Evolutionary conservation across 306 rosid genomes (phyloP), one percentile per base, ranked within the genome.

Genomic region (Leucaena leucocephala): DNA sequence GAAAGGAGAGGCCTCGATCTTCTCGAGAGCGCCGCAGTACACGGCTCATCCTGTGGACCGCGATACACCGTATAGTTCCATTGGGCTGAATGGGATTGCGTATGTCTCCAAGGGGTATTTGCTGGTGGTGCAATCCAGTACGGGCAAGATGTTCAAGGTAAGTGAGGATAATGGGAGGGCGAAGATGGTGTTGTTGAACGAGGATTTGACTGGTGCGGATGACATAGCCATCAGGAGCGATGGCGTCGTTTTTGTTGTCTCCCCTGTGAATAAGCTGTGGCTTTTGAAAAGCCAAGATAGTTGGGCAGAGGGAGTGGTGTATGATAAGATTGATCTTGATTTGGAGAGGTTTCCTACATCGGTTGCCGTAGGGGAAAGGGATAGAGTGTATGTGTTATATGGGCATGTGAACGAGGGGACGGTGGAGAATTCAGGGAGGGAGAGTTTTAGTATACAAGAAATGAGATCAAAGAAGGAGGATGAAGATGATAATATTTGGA

Each of bases 91-190:
- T 83, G 98, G 98, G 38, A 76, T 91, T 34, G 85, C 83, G 65
- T 95, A 95, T 87, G 87, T 87, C 44, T 88, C 79, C 82, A 92
- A 95, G 62, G 98, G 98, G 0, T 94, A 92, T 76, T 85, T 94
- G 0, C 84, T 94, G 62, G 97, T 92, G 85, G 93, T 91, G 38
- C 98, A 94, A 73, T 65, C 89, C 17, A 88, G 83, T 82, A 92
- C 94, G 8, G 93, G 97, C 3, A 91, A 87, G 85, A 63, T 95
- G 74, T 95, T 82, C 86, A 95, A 90, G 78, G 97, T 95, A 2
- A 91, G 89, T 65, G 90, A 76, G 3, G 78, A 64, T 0, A 91
- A 90, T 72, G 94, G 98, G 3, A 86, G 83, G 6, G 94, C 89
- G 17, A 84, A 89, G 81, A 71, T 7, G 39, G 97, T 92, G 1